Evolutionary conservation across 1,284 basidiomycete species (phyloP), one percentile per base, ranked within the genome.

Genomic region (Ceratobasidium sp.): DNA sequence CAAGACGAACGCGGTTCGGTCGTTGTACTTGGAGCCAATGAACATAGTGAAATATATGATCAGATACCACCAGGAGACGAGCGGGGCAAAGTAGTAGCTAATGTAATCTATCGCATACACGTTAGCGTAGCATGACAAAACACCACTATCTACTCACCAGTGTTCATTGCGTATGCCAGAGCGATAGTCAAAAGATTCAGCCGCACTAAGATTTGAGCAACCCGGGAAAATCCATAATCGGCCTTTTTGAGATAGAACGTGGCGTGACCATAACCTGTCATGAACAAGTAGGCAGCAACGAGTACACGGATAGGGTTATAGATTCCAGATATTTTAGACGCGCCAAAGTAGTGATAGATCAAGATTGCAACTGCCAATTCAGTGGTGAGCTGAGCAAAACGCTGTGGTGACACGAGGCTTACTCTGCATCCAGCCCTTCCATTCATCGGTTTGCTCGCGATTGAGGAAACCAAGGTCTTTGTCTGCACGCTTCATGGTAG

Each of bases 361-460:
- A 96, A 83, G 73, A 96, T 93, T 1, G 85, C 87, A 73, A 95
- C 92, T 93, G 60, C 6, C 49, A 34, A 1, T 53, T 29, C 34
- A 54, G 22, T 55, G 73, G 43, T 38, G 27, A 53, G 29, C 10
- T 45, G 32, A 10, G 4, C 31, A 40, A 34, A 27, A 4, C 43
- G 25, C 27, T 22, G 32, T 17, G 35, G 25, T 40, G 35, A 8
- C 72, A 58, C 31, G 38, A 42, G 0, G 80, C 88, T 70, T 76
- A 93, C 92, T 84, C 81, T 96, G 93, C 93, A 96, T 96, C 93
- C 93, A 96, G 0, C 93, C 93, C 78, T 96, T 96, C 92, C 92
- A 94, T 79, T 96, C 93, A 75, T 96, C 93, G 0, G 93, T 95
- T 78, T 96, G 92, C 62, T 94, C 92, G 62, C 93, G 84, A 75